Conservation (phyloP, 1,284 basidiomycete genomes). For the Ceratorhiza oryzae-sativae region DNA sequence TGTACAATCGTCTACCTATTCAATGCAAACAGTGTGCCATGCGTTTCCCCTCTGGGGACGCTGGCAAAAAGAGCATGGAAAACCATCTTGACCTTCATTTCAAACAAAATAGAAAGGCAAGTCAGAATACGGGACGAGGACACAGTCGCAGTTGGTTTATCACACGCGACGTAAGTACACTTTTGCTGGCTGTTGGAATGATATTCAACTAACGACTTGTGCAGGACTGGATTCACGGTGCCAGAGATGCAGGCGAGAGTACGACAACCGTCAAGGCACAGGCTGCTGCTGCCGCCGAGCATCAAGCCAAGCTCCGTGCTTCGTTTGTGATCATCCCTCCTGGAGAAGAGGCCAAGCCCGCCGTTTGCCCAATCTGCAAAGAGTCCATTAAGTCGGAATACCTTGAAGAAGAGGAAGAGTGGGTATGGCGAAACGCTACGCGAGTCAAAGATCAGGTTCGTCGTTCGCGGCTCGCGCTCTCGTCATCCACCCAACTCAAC, state of each 20-base stretch:
- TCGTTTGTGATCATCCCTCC: conserved; percentile 88
- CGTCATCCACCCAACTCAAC: not conserved
- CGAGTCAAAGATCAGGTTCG: conserved; percentile 81
- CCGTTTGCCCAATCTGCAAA: conserved; percentile 97
- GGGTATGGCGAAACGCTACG: conserved; percentile 96
- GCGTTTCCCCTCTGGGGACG: conserved; percentile 76
- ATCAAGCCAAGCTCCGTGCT: conserved; percentile 75
- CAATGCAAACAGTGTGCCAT: conserved; percentile 96
- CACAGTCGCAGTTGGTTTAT: conserved; percentile 94
- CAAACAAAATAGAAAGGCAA: conserved; percentile 88
- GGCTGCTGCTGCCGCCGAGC: conserved; percentile 69
- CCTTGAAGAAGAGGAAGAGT: conserved; percentile 96
- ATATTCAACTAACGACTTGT: conserved; percentile 43
- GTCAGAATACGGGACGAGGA: conserved; percentile 83
- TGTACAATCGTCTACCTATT: conserved; percentile 76
- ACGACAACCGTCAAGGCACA: conserved; percentile 55
- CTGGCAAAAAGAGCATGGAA: conserved; percentile 81
- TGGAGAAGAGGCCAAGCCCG: conserved; percentile 77
- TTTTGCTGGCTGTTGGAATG: conserved; percentile 32
- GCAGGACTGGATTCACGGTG: conserved; percentile 87
- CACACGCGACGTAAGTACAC: conserved; percentile 76
- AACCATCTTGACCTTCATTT: conserved; percentile 98
- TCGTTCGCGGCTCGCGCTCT: conserved; percentile 24
- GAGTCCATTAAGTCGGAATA: conserved; percentile 93
- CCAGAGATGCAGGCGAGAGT: conserved; percentile 53